Base-by-base conservation (phyloP, 345 rosid genomes). In the Heritiera littoralis region DNA sequence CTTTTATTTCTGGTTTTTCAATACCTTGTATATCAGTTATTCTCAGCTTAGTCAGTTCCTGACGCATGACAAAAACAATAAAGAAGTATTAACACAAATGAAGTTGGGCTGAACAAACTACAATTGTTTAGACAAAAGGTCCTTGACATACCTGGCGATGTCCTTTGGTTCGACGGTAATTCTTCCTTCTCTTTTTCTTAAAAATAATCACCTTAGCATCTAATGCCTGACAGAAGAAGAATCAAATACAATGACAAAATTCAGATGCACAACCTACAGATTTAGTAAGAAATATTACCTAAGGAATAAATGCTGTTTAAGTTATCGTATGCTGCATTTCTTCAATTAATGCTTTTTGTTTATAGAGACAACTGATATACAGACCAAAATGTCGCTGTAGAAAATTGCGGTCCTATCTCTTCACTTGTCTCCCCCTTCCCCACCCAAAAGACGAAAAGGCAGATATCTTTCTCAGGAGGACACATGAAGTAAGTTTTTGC, bases 31-130 rank as follows among this genome's bases (percentile, higher is more conserved):
- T 91, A 78, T 92, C 95, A 18, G 92, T 89, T 86, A 94, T 97
- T 85, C 98, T 92, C 89, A 97, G 86, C 83, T 93, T 92, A 0
- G 98, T 97, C 78, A 97, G 83, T 88, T 97, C 99, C 98, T 96
- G 91, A 75, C 76, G 79, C 66, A 20, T 45, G 17, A 72, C 45
- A 28, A 80, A 3, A 81, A 63, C 65, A 67, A 66, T 55, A 66
- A 51, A 68, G n/a, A 68, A 46, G 38, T 32, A 46, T 41, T 32
- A 71, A n/a, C 0, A 46, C 48, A 3, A 61, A n/a, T 30, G 51
- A 56, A 17, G 28, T 30, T 35, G 1, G 23, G 48, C 30, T 12
- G 10, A 71, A 66, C 38, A 73, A 80, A 58, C 72, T 30, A 32
- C 8, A 68, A 71, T 56, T 17, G 30, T 55, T 40, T 38, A 70